These are phyloP conservation scores for Diaporthe destruens DNA, from an alignment of 2,329 filamentous ascomycete species.

Conservation along the genomic window DNA sequence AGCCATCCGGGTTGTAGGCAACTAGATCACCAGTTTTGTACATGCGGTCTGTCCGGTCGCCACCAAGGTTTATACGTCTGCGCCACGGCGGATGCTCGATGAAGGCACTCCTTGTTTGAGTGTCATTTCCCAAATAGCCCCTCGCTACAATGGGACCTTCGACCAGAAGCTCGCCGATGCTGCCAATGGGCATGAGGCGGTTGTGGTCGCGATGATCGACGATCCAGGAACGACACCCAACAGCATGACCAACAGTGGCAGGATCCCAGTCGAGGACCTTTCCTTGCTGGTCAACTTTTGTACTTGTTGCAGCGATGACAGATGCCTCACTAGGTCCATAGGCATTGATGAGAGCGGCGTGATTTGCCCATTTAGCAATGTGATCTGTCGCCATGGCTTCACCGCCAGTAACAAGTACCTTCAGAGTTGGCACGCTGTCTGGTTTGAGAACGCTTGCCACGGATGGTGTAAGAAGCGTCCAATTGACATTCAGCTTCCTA, in stretches of 20 bases:
- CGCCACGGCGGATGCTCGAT: constrained; percentile 1
- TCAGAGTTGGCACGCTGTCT: constrained; percentile 51
- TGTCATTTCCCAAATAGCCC: background rate
- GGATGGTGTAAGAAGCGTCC: constrained; percentile 68
- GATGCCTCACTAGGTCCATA: constrained; percentile 48
- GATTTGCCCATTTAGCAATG: constrained; percentile 14
- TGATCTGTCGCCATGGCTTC: constrained; percentile 25
- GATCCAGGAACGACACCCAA: constrained; percentile 17
- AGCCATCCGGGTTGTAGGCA: constrained; percentile 51
- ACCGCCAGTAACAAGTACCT: constrained; percentile 55
- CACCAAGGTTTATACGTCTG: background rate
- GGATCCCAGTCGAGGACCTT: background rate
- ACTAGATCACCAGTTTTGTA: constrained; percentile 59
- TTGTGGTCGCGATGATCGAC: background rate
- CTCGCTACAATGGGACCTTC: constrained; percentile 23
- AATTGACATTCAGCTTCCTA: constrained; percentile 62
- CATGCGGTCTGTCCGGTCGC: constrained; percentile 43
- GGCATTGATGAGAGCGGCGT: constrained; percentile 44
- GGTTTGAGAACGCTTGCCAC: constrained; percentile 62
- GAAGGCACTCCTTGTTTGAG: constrained; percentile 1
- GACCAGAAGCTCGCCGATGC: constrained; percentile 20
- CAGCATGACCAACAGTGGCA: constrained; percentile 2
- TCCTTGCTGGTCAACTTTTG: background rate
- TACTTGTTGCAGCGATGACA: constrained; percentile 34
- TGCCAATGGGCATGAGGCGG: constrained; percentile 10